A percentile compares a stretch with the other conserved stretches of the same genome.
These are phyloP conservation scores for Ceratocystis albifundus DNA, from an alignment of 2,329 filamentous ascomycete genomes.

Conservation along the genomic window DNA sequence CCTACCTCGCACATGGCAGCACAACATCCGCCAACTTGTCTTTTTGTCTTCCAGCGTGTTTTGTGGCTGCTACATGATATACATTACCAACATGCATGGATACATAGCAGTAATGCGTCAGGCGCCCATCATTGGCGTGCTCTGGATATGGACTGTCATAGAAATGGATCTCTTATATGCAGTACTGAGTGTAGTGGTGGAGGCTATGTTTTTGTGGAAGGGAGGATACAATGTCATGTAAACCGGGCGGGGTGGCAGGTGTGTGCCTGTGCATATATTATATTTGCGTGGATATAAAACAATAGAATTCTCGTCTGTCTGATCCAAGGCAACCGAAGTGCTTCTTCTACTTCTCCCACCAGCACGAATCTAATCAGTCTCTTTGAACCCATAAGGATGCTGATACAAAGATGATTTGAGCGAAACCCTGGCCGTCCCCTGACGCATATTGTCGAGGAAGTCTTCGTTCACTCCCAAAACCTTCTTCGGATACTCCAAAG, in stretches of 20 bases:
- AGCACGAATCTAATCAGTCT: background rate
- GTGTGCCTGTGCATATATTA: background rate
- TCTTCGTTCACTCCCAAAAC: background rate
- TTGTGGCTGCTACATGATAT: constrained; percentile 67
- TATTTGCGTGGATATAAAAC: background rate
- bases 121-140: constrained; percentile 72
- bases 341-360: background rate
- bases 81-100: constrained; percentile 64
- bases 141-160: constrained; percentile 89
- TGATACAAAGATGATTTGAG: background rate
- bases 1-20: constrained; percentile 36
- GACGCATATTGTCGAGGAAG: background rate
- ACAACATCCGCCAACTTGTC: constrained; percentile 42
- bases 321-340: background rate
- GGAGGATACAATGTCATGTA: constrained; percentile 40
- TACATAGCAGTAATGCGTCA: constrained; percentile 88
- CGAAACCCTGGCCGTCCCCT: background rate
- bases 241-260: background rate
- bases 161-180: constrained; percentile 66
- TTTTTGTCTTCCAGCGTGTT: constrained; percentile 52
- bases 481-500: constrained; percentile 20
- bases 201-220: constrained; percentile 37
- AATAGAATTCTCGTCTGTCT: background rate
- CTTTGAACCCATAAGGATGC: background rate
- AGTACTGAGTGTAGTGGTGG: constrained; percentile 40